A percentile compares a stretch with the other conserved stretches of the same genome.
Conservation (phyloP, 2,329 filamentous ascomycete species). For the Immersiporthe knoxdaviesiana region DNA sequence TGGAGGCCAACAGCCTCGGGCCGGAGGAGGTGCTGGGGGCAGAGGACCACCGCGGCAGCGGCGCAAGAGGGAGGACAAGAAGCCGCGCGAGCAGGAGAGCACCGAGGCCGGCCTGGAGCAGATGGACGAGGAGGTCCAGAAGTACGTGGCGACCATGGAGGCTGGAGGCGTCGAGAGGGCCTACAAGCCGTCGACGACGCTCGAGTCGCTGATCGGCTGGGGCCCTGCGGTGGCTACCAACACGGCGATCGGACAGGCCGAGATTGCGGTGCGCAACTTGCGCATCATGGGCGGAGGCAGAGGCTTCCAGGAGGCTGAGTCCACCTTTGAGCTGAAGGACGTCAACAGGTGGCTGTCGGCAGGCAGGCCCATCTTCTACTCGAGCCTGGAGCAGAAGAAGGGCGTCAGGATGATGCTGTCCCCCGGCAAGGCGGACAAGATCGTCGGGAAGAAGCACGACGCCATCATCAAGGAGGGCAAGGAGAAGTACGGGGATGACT, state of each 20-base stretch:
- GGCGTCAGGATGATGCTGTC: slow-evolving; percentile 32
- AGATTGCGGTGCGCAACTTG: slow-evolving; percentile 43
- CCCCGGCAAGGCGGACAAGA: slow-evolving; percentile 22
- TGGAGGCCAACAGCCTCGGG: not conserved
- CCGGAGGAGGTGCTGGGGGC: not conserved
- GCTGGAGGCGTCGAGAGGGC: slow-evolving; percentile 34
- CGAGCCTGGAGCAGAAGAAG: slow-evolving; percentile 37
- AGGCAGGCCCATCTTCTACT: slow-evolving; percentile 44
- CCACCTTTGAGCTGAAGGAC: slow-evolving; percentile 32
- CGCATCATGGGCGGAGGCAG: slow-evolving; percentile 44
- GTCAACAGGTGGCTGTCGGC: slow-evolving; percentile 33
- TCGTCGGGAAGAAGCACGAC: slow-evolving; percentile 33
- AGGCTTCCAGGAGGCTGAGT: slow-evolving; percentile 37
- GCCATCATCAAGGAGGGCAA: slow-evolving; percentile 40
- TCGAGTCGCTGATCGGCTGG: slow-evolving; percentile 42
- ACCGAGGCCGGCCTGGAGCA: slow-evolving; percentile 4
- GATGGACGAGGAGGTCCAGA: slow-evolving; percentile 34
- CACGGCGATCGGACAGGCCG: slow-evolving; percentile 38
- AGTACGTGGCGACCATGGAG: slow-evolving; percentile 35
- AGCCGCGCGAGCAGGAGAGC: slow-evolving; percentile 14
- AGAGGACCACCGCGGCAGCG: slow-evolving; percentile 8
- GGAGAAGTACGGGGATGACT: slow-evolving; percentile 19
- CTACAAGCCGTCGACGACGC: slow-evolving; percentile 41
- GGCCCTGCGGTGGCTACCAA: slow-evolving; percentile 43
- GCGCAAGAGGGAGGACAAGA: slow-evolving; percentile 11